Conservation (phyloP, 179 eudicot genomes). For the Sideroxylon spinosum region DNA sequence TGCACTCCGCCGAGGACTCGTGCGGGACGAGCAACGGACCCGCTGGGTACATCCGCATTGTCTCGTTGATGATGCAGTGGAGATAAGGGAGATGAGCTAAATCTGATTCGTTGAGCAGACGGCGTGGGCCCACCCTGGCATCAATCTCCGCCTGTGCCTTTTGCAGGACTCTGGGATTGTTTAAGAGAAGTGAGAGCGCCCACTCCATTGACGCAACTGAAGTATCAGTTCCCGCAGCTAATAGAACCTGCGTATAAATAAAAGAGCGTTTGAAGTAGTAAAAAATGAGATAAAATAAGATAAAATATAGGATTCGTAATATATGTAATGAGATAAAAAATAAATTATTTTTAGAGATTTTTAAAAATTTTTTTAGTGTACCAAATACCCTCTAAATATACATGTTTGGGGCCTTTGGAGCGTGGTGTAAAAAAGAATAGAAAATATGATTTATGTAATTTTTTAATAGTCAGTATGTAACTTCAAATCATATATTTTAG, state of each 20-base stretch:
- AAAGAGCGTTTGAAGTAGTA: no score
- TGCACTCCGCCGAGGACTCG: slow-evolving; percentile 6
- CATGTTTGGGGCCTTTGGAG: no score
- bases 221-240: slow-evolving; percentile 15
- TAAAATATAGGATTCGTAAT: no score
- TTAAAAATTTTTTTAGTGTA: no score
- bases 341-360: no score
- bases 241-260: neutral
- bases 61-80: slow-evolving; percentile 16
- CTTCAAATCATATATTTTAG: no score
- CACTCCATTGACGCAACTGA: slow-evolving; percentile 13
- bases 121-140: neutral
- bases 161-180: slow-evolving; percentile 9
- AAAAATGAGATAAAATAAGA: no score
- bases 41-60: slow-evolving; percentile 17
- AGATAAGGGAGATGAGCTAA: slow-evolving; percentile 12
- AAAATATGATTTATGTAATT: no score
- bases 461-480: no score
- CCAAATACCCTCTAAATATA: no score
- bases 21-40: slow-evolving; percentile 12
- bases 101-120: slow-evolving; percentile 18
- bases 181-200: slow-evolving; percentile 19
- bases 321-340: neutral
- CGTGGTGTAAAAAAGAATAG: no score
- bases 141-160: slow-evolving; percentile 20